Base-by-base conservation (phyloP, 108 stramenopile species). In the Skeletonema tropicum region DNA sequence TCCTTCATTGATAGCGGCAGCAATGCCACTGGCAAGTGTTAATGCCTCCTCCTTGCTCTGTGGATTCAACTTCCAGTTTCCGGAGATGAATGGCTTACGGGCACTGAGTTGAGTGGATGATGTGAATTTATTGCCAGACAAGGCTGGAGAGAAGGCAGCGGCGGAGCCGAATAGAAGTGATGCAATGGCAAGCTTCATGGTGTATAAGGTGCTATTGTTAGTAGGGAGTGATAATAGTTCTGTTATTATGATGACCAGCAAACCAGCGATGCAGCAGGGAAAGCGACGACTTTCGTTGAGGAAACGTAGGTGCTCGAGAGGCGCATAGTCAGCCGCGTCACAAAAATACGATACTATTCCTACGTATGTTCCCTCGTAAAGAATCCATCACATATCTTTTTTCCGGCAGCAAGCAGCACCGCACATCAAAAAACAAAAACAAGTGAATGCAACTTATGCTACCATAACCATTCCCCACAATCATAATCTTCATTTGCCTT, bases 31-130 rank as follows among this genome's bases (percentile, higher is more conserved):
- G 5, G 87, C 94, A 45, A 96, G 84, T 1, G 73, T 36, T 42
- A 89, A 49, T 19, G 93, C 93, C 75, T 94, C 92, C 9, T 77
- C 84, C 59, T 89, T 88, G 35, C 90, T 87, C 46, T 73, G 67
- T 45, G 95, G 95, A 49, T 94, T 96, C 80, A 96, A 77, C 86
- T 98, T 98, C 97, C 97, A 98, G 88, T 98, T 98, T 58, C 97
- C 97, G 14, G 92, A 82, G 71, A 98, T 97, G 83, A 98, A 91
- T 17, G 97, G 93, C 60, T 75, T 85, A 7, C 86, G 75, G 13
- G 70, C 75, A n/a, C 58, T 29, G 19, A 84, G 72, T 74, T 65
- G 61, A 38, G 83, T 84, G 26, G 73, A 67, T 19, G 74, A 49
- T 15, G 60, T 25, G 1, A 38, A 39, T 45, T 59, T 71, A 46